phyloP scores from a whole-genome alignment of 805 yeast species.

The Danielia reshetovae region DNA sequence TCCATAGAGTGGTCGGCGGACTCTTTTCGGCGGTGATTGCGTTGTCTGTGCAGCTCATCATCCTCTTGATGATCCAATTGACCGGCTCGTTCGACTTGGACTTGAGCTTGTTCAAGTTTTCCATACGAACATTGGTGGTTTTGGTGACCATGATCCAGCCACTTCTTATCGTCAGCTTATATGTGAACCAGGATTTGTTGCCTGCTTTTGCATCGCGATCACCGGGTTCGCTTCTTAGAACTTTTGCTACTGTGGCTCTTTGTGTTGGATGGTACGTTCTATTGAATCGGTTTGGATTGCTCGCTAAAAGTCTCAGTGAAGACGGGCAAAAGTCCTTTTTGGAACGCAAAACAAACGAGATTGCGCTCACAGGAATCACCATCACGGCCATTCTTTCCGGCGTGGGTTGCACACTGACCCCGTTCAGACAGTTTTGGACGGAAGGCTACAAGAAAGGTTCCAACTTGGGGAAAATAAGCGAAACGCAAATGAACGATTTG shows the following conservation, averaged over 20 bases:
- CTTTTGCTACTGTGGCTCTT: conserved; percentile 10
- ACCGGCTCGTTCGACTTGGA: conserved; percentile 18
- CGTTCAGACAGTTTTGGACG: conserved; percentile 20
- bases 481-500: conserved; percentile 13
- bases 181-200: conserved; percentile 24
- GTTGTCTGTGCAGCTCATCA: conserved; percentile 28
- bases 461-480: not conserved
- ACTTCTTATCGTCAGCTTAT: conserved; percentile 30
- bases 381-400: conserved; percentile 49
- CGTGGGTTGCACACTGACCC: conserved; percentile 47
- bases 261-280: conserved; percentile 31
- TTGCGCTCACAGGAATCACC: conserved; percentile 48
- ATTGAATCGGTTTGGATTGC: conserved; percentile 31
- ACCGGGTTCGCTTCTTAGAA: conserved; percentile 4
- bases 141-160: conserved; percentile 44
- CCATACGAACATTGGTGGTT: conserved; percentile 36
- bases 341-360: conserved; percentile 42
- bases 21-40: conserved; percentile 29
- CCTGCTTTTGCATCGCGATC: conserved; percentile 12
- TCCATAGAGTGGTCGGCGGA: conserved; percentile 17
- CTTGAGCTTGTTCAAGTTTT: conserved; percentile 33
- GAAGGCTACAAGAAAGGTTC: conserved; percentile 1
- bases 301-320: conserved; percentile 22
- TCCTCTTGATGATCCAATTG: conserved; percentile 36
- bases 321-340: conserved; percentile 22